Evolutionary conservation across 2,329 filamentous ascomycete species (phyloP).

Genomic region (Epichloe baconii): DNA sequence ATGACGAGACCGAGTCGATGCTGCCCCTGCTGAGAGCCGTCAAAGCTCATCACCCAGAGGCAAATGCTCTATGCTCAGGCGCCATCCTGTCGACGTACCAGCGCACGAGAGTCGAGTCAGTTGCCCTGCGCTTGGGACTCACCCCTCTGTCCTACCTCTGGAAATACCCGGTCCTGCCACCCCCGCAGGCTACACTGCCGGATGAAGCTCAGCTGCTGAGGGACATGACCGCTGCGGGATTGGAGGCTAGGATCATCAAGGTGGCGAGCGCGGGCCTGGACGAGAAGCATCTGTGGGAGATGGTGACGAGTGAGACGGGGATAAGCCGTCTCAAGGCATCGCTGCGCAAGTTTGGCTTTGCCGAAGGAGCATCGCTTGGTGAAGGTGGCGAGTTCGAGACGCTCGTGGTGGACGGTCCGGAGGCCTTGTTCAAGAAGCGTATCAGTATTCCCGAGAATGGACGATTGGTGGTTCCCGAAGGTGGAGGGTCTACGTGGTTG

Average conservation of each 20-base stretch:
- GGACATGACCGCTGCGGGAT: conserved; percentile 66
- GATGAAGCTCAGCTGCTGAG: conserved; percentile 50
- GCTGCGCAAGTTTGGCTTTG: conserved; percentile 53
- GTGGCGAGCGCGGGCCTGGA: conserved; percentile 84
- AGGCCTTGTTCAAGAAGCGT: conserved; percentile 54
- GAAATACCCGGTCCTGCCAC: conserved; percentile 71
- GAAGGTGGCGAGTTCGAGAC: conserved; percentile 97
- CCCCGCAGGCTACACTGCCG: conserved; percentile 17
- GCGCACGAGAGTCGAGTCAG: conserved; percentile 85
- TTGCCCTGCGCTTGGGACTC: conserved; percentile 73
- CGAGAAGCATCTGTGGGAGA: conserved; percentile 65
- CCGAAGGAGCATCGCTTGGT: conserved; percentile 62
- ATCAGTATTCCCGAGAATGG: conserved; percentile 48
- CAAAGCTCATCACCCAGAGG: conserved; percentile 56
- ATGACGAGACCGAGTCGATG: conserved; percentile 83
- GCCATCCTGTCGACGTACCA: conserved; percentile 95
- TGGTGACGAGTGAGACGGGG: conserved; percentile 49
- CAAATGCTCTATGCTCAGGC: conserved; percentile 78
- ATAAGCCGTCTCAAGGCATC: conserved; percentile 35
- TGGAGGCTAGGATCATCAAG: conserved; percentile 89
- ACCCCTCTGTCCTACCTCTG: conserved; percentile 78
- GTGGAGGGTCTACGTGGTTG: conserved; percentile 67
- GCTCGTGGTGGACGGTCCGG: conserved; percentile 69
- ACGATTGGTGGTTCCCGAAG: conserved; percentile 45
- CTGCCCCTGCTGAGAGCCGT: conserved; percentile 59